Evolutionary conservation across 2,329 filamentous ascomycete genomes (phyloP), one percentile per base, ranked within the genome.

Genomic region (Scytalidium lignicola): DNA sequence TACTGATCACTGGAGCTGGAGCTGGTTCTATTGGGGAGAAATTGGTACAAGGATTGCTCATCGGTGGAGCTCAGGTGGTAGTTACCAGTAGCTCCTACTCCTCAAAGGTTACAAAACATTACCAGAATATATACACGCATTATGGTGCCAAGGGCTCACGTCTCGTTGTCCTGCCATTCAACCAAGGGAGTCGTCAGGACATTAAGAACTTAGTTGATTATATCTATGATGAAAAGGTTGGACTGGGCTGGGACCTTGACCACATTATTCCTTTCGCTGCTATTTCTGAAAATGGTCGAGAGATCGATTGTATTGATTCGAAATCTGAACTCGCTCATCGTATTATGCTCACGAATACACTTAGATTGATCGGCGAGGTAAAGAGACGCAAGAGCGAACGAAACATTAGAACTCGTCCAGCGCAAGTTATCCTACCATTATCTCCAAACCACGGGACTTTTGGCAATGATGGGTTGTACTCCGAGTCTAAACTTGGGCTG

Each of bases 361-460:
- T 96, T 54, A 88, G 92, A 58, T 83, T 97, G 51, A 78, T 97
- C 45, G 92, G 92, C 59, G 82, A 75, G 55, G 86, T 97, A 71
- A 97, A 96, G 78, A 72, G 82, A 9, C 86, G 96, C 68, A 97
- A 97, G 78, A 77, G 85, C 20, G 78, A 85, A 55, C 83, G 86
- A 56, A 88, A 87, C 51, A 93, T 91, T 63, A 88, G 95, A 74
- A 96, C 91, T 22, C 88, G 91, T 19, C 92, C 92, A 40, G 91
- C 92, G 43, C 90, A 96, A 69, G 91, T 96, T 61, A 90, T 97
- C 53, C 80, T 97, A 19, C 92, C 92, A 41, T 77, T 97, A n/a
- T 97, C 92, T 2, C 92, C 92, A 51, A 97, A 97, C 74, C 92
- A 97, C 71, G 92, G 92, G 55, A 96, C 90, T 22, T 97, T 97